Conservation (phyloP, 768 basidiomycete species). For the Leccinum variicolor region DNA sequence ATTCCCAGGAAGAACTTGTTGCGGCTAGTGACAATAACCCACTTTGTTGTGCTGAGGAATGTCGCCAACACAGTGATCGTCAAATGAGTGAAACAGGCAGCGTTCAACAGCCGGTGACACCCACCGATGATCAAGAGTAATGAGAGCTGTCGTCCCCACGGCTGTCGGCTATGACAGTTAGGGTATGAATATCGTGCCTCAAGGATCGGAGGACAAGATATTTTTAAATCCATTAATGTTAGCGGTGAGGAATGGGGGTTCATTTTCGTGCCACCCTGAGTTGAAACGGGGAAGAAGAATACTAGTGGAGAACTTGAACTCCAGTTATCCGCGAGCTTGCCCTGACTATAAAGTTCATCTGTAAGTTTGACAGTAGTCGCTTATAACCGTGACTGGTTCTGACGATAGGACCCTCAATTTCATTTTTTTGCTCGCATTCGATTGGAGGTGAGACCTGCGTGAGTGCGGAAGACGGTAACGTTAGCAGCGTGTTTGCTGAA, state of each 20-base stretch:
- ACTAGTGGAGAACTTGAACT: not conserved
- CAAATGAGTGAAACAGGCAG: not conserved
- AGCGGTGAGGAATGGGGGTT: not conserved
- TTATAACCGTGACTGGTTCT: not conserved
- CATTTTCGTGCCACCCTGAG: not conserved
- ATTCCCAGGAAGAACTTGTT: not conserved
- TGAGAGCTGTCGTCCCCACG: not conserved
- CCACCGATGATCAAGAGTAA: not conserved
- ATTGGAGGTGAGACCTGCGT: too few species aligned
- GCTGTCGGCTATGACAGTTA: not conserved
- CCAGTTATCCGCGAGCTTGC: not conserved
- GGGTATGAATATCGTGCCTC: not conserved
- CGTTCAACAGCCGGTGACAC: not conserved
- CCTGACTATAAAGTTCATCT: not conserved
- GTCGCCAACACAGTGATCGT: not conserved
- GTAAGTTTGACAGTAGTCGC: not conserved
- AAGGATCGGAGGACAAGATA: not conserved
- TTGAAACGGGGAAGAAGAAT: not conserved
- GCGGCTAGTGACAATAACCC: not conserved
- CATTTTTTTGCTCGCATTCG: too few species aligned
- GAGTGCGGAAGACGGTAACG: not conserved
- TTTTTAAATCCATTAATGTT: not conserved
- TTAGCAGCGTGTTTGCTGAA: not conserved
- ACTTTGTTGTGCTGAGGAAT: not conserved
- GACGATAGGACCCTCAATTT: not conserved